Conservation (phyloP, 805 yeast genomes). For the Wickerhamomyces sydowiorum region DNA sequence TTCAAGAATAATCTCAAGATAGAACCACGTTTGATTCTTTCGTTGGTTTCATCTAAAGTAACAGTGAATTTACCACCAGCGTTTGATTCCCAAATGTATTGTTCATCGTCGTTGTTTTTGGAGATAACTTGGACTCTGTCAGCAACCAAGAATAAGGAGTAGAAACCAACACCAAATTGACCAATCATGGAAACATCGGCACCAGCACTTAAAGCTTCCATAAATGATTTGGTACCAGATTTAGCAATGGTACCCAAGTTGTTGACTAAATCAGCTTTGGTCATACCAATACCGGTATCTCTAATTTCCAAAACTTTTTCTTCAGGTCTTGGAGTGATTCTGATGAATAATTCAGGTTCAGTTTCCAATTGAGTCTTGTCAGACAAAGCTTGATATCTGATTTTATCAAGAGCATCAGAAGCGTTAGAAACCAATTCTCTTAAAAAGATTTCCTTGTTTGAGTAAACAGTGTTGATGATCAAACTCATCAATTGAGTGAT, state of each 20-base stretch:
- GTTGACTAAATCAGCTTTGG: constrained; percentile 97
- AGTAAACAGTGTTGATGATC: constrained; percentile 99
- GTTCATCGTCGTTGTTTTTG: constrained; percentile 98
- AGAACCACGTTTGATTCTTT: constrained; percentile 91
- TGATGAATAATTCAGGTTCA: constrained; percentile 94
- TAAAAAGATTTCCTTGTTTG: constrained; percentile 97
- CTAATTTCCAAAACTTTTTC: constrained; percentile 91
- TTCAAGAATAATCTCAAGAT: constrained; percentile 91
- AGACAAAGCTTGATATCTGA: constrained; percentile 92
- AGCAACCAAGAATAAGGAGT: constrained; percentile 97
- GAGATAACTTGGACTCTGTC: constrained; percentile 98
- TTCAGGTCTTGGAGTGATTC: constrained; percentile 96
- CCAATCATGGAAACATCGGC: constrained; percentile 99
- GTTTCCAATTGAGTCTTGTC: constrained; percentile 89
- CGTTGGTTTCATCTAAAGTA: constrained; percentile 82
- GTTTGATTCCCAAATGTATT: constrained; percentile 99
- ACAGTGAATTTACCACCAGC: constrained; percentile 99
- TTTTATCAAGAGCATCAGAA: constrained; percentile 98
- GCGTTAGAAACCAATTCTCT: constrained; percentile 99
- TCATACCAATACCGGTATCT: constrained; percentile 99
- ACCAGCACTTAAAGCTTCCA: constrained; percentile 99
- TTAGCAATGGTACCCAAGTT: constrained; percentile 99
- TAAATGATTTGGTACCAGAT: constrained; percentile 98
- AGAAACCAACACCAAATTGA: constrained; percentile 99
- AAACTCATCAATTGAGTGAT: constrained; percentile 99